These are phyloP conservation scores for Chlamydomonas eustigma DNA, from an alignment of 139 green algal genomes.

Conservation along the genomic window DNA sequence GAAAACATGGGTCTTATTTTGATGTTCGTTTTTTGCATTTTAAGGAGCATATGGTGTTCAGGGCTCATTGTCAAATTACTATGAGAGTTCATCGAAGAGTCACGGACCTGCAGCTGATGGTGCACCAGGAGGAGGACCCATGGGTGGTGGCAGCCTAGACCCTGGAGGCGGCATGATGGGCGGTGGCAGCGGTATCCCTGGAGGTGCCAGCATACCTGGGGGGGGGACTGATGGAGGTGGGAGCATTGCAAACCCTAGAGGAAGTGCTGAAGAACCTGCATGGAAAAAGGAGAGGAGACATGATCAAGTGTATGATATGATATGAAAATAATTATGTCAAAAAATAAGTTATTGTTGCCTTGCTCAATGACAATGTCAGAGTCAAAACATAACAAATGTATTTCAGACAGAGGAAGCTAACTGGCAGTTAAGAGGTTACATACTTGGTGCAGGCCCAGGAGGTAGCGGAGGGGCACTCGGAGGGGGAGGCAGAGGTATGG, in stretches of 20 bases:
- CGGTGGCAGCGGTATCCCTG: constrained; percentile 18
- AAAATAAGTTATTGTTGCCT: background rate
- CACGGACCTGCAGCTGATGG: background rate
- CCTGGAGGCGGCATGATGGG: constrained; percentile 27
- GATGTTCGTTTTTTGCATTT: no score
- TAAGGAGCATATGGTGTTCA: no score
- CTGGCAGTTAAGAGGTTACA: background rate
- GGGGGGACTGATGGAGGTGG: constrained; percentile 13
- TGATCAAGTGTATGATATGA: constrained; percentile 11
- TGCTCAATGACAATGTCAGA: background rate
- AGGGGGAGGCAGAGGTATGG: constrained; percentile 30
- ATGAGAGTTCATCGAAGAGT: no score
- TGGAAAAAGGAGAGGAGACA: background rate
- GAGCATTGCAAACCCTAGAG: constrained; percentile 14
- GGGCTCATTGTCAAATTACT: no score
- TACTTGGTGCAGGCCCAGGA: constrained; percentile 9
- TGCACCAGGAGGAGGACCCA: background rate
- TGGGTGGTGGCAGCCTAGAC: constrained; percentile 8
- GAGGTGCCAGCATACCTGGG: constrained; percentile 10
- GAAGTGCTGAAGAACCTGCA: constrained; percentile 16
- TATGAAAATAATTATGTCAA: background rate
- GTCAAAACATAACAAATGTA: background rate
- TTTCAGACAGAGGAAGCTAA: background rate
- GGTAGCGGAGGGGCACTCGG: constrained; percentile 40
- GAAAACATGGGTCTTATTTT: no score